Conservation (phyloP, 208 protist species). For the Acanthamoeba culbertsoni region DNA sequence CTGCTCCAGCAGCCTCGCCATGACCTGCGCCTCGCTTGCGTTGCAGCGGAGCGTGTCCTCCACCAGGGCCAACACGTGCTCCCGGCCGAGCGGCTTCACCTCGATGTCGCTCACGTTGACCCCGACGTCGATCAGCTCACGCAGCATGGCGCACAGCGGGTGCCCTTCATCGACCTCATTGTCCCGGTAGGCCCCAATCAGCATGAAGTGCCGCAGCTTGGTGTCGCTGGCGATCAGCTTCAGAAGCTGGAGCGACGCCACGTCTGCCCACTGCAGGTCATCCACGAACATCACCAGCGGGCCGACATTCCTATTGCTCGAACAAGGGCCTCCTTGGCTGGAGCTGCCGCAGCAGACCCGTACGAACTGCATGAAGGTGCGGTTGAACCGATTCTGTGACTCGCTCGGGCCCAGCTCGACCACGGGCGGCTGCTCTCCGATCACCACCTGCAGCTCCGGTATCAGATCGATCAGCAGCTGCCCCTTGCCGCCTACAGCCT, state of each 20-base stretch:
- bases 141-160: neutral
- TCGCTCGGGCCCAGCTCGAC: slow-evolving; percentile 3
- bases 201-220: neutral
- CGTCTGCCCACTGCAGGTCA: slow-evolving; percentile 54
- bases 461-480: slow-evolving; percentile 47
- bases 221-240: neutral
- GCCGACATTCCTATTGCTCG: neutral
- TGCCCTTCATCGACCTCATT: slow-evolving; percentile 21
- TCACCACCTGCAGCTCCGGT: slow-evolving; percentile 44
- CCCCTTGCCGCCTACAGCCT: slow-evolving; percentile 27
- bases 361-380: slow-evolving; percentile 50
- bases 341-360: slow-evolving; percentile 6
- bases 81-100: neutral
- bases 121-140: neutral
- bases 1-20: neutral
- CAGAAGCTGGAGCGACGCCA: slow-evolving; percentile 41
- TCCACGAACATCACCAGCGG: slow-evolving; percentile 59
- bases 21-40: neutral
- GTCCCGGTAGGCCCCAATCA: slow-evolving; percentile 56
- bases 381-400: slow-evolving; percentile 53
- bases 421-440: slow-evolving; percentile 15
- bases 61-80: neutral
- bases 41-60: slow-evolving; percentile 8
- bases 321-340: neutral
- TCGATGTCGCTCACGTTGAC: neutral